Evolutionary conservation across 371 early-diverging fungal species (phyloP), one percentile per base, ranked within the genome.

Genomic region (Mucor irregularis): DNA sequence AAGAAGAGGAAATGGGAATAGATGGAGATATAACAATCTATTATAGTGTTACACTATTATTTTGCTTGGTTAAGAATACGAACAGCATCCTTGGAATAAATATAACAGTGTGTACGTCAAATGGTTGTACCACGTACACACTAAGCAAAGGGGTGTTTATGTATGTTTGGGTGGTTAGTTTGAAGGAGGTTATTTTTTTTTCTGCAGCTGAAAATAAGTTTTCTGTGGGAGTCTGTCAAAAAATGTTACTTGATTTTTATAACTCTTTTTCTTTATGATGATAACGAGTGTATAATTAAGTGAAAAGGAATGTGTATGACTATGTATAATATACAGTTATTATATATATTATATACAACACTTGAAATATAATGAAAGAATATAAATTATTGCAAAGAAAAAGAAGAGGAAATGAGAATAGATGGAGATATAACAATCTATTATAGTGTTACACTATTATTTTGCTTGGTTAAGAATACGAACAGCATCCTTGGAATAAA

Each of bases 1-100:
- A 38, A 38, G 34, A 33, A 16, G 26, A 37, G 16, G 7, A 26
- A 16, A 45, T 45, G 25, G 14, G 13, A 3, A 26, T 16, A 28
- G n/a, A 26, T 10, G 7, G 29, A 45, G 14, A 21, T 28, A 44
- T 16, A 40, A 31, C 31, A 31, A 5, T 28, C 26, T 45, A 45
- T 45, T 29, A 8, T n/a, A 28, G 45, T 45, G 45, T 45, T 45
- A 45, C 45, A 45, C 45, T 45, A 26, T 31, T 31, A 31, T 24
- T 45, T 45, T 45, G 26, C 29, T 42, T 42, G 42, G 45, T 61
- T 66, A 34, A 84, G 58, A 53, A 83, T 81, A 61, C 73, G 74
- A 48, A 91, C 87, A n/a, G 90, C 89, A 58, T 91, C 89, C 64
- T 88, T 90, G 39, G 90, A 85, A 43, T 78, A 79, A 38, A 93